phyloP scores from a whole-genome alignment of 2,329 filamentous ascomycete genomes.

The Aphanocladium album region DNA sequence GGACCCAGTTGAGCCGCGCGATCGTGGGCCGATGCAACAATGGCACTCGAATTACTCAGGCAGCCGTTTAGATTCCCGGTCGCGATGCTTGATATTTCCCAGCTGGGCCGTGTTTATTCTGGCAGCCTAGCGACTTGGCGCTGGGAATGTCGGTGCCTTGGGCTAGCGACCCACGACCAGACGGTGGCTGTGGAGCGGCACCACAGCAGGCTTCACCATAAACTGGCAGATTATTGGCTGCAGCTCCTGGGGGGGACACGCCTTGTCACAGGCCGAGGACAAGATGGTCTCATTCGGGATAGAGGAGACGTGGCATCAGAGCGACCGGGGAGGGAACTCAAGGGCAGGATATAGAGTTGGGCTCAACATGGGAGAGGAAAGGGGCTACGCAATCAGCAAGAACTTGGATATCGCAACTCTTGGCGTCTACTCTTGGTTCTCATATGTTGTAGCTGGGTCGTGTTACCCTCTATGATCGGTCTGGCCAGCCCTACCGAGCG shows the following conservation, averaged over 20 bases:
- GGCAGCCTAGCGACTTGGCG: conserved; percentile 9
- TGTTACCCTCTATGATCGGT: too few species aligned
- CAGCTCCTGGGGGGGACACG: background rate
- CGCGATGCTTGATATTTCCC: background rate
- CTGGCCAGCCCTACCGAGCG: too few species aligned
- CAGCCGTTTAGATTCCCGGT: background rate
- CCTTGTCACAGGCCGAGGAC: background rate
- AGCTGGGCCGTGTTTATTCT: background rate
- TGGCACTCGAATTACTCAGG: background rate
- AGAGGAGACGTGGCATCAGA: background rate
- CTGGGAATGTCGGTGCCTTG: conserved; percentile 27
- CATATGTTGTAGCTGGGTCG: too few species aligned
- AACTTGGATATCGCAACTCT: too few species aligned
- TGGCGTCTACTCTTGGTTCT: too few species aligned
- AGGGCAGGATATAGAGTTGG: background rate
- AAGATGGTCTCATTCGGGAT: background rate
- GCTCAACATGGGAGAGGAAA: background rate
- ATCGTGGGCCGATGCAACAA: background rate
- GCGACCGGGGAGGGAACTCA: background rate
- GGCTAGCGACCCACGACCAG: conserved; percentile 1
- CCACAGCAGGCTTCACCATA: conserved; percentile 25
- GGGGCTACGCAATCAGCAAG: background rate
- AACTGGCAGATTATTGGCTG: conserved; percentile 21
- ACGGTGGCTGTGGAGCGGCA: background rate
- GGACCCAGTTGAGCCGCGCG: background rate